Evolutionary conservation across 345 rosid species (phyloP).

Genomic region (Syzygium aromaticum): DNA sequence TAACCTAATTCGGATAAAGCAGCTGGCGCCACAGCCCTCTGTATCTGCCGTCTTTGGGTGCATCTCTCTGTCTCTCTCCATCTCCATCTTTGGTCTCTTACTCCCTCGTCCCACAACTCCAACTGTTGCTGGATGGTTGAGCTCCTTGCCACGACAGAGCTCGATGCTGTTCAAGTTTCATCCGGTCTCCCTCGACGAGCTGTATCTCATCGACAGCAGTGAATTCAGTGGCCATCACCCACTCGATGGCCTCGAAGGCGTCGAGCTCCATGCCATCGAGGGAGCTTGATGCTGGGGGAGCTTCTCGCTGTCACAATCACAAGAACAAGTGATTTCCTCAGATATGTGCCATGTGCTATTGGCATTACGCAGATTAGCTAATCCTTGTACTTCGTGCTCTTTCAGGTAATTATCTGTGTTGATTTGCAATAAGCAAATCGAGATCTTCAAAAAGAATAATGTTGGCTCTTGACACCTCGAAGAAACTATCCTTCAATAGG

Average conservation of each 20-base stretch:
- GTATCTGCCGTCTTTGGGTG: neutral
- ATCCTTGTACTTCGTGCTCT: neutral
- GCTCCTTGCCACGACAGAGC: neutral
- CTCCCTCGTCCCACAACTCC: neutral
- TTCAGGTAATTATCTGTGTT: neutral
- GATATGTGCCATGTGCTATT: neutral
- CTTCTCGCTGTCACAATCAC: neutral
- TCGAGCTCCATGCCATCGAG: neutral
- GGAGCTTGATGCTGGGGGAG: neutral
- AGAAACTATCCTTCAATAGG: conserved; percentile 43
- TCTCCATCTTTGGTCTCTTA: neutral
- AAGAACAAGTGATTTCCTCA: neutral
- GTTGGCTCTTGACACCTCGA: conserved; percentile 42
- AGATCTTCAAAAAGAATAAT: conserved; percentile 13
- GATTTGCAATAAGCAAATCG: neutral
- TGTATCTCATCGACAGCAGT: neutral
- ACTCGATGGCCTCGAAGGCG: neutral
- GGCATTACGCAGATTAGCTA: neutral
- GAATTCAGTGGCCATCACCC: neutral
- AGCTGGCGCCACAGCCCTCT: neutral
- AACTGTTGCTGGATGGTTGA: neutral
- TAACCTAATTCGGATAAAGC: neutral
- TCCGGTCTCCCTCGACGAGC: neutral
- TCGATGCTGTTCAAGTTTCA: neutral
- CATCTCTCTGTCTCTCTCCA: neutral